Evolutionary conservation across 2,329 filamentous ascomycete genomes (phyloP).

Genomic region (Penicillium sp.): DNA sequence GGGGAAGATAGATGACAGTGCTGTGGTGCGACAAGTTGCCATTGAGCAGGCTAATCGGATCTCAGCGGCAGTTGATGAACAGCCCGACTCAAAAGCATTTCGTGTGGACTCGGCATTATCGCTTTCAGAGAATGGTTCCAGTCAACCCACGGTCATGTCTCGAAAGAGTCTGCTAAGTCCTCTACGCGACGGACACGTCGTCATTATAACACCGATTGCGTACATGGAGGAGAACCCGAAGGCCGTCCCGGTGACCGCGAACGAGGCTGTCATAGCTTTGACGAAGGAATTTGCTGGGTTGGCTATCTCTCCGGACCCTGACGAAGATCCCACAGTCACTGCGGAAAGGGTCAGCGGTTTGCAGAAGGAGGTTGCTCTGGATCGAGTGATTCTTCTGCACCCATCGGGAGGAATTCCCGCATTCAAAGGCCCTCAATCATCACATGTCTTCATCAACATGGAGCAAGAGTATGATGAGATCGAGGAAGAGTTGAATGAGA

Average conservation of each 20-base stretch:
- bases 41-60: constrained; percentile 67
- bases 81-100: constrained; percentile 63
- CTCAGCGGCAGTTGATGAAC: constrained; percentile 67
- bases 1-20: constrained; percentile 47
- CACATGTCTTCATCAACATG: constrained; percentile 86
- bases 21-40: constrained; percentile 44
- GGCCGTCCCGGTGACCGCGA: constrained; percentile 49
- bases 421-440: constrained; percentile 52
- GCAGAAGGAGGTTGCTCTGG: constrained; percentile 59
- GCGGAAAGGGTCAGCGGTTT: constrained; percentile 40
- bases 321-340: constrained; percentile 43
- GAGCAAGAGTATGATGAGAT: constrained; percentile 80
- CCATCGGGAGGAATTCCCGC: constrained; percentile 79
- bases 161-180: constrained; percentile 59
- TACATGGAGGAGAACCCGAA: constrained; percentile 52
- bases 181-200: constrained; percentile 63
- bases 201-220: constrained; percentile 63
- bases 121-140: constrained; percentile 28
- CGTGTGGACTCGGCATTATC: constrained; percentile 58
- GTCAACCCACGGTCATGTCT: constrained; percentile 36
- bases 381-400: constrained; percentile 85
- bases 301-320: constrained; percentile 44
- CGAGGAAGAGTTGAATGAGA: constrained; percentile 54
- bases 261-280: constrained; percentile 70
- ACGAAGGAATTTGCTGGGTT: constrained; percentile 70